Evolutionary conservation across 192 early-diverging fungal genomes (phyloP).

Genomic region (Backusella sp.): DNA sequence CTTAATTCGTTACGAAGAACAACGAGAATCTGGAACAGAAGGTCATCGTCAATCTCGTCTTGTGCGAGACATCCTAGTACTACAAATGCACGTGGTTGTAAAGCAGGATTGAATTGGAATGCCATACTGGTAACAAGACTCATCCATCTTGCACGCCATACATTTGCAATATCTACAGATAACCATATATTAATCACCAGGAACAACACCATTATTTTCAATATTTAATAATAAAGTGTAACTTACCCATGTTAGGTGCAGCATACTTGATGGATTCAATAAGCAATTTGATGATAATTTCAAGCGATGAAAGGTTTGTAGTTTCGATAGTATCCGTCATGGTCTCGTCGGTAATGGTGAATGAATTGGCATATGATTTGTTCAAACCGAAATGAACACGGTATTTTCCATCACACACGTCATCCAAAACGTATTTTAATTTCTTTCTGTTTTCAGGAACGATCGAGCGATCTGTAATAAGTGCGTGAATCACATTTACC

Average conservation of each 20-base stretch:
- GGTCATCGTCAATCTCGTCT: slow-evolving; percentile 86
- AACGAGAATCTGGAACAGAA: slow-evolving; percentile 86
- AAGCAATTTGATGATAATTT: slow-evolving; percentile 56
- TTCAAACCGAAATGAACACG: slow-evolving; percentile 72
- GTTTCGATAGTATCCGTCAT: slow-evolving; percentile 42
- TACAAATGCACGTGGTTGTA: slow-evolving; percentile 91
- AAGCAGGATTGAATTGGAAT: slow-evolving; percentile 88
- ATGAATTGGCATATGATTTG: slow-evolving; percentile 60
- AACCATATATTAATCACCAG: background rate
- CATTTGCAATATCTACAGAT: slow-evolving; percentile 60
- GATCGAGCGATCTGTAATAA: slow-evolving; percentile 55
- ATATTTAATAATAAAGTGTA: background rate
- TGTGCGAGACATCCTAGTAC: slow-evolving; percentile 81
- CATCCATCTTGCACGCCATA: slow-evolving; percentile 90
- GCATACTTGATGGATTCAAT: slow-evolving; percentile 63
- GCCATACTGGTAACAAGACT: slow-evolving; percentile 84
- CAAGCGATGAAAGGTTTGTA: slow-evolving; percentile 41
- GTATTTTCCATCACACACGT: slow-evolving; percentile 78
- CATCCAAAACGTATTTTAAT: slow-evolving; percentile 63
- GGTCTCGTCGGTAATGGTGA: slow-evolving; percentile 54
- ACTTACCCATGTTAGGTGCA: slow-evolving; percentile 57
- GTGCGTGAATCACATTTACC: slow-evolving; percentile 81
- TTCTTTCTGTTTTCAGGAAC: slow-evolving; percentile 46
- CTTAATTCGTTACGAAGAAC: slow-evolving; percentile 78
- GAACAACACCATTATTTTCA: background rate